phyloP scores from a whole-genome alignment of 441 rosid species.

The Daphne laureola region DNA sequence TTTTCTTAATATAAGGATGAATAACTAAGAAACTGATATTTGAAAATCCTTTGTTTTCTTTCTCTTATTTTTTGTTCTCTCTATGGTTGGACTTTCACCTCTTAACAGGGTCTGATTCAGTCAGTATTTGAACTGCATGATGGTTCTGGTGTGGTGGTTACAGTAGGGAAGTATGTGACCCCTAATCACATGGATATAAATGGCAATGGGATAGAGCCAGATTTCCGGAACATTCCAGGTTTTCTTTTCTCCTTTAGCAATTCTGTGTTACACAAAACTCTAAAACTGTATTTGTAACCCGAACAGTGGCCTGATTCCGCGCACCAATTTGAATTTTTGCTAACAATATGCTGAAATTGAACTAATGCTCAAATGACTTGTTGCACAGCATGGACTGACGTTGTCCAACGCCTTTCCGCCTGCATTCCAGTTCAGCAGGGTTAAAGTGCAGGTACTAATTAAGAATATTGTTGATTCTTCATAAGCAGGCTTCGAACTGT shows the following conservation, averaged over 20 bases:
- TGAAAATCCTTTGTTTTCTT: neutral
- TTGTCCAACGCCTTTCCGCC: constrained; percentile 37
- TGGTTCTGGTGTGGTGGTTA: constrained; percentile 88
- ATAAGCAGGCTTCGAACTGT: neutral
- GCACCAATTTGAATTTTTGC: neutral
- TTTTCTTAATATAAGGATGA: neutral
- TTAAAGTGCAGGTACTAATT: constrained; percentile 18
- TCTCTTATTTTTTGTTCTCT: neutral
- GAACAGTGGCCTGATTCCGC: constrained; percentile 1
- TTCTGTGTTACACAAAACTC: neutral
- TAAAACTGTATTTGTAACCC: neutral
- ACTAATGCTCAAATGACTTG: constrained; percentile 9
- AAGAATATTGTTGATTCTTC: too few species aligned
- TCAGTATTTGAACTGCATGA: constrained; percentile 85
- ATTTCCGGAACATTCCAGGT: constrained; percentile 67
- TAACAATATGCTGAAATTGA: neutral
- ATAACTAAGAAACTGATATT: neutral
- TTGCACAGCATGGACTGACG: constrained; percentile 71
- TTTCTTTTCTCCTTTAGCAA: neutral
- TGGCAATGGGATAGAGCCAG: constrained; percentile 89
- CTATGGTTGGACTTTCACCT: neutral
- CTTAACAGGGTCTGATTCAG: constrained; percentile 72
- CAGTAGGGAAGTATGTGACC: constrained; percentile 86
- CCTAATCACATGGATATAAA: constrained; percentile 86
- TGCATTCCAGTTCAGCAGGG: constrained; percentile 50